Percentiles rank a stretch among this genome's conserved stretches.
These are phyloP conservation scores for Aspergillus neotritici DNA, from an alignment of 2,329 filamentous ascomycete genomes.

Conservation along the genomic window DNA sequence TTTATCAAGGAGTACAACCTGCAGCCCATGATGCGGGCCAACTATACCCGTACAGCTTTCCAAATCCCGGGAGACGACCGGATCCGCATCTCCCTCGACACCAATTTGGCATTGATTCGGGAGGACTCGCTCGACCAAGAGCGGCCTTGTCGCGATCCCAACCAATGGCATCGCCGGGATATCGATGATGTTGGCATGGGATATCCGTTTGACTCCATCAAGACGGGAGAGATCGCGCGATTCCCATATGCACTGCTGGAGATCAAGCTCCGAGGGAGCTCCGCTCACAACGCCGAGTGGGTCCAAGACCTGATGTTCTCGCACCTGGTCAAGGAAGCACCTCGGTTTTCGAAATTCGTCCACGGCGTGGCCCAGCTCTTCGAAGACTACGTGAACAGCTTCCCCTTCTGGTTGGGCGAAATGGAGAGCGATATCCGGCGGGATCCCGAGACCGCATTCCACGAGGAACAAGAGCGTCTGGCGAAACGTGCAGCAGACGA, in stretches of 20 bases:
- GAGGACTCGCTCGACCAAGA: conserved; percentile 69
- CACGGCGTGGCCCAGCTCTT: conserved; percentile 89
- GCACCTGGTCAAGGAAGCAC: conserved; percentile 82
- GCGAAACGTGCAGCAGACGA: conserved; percentile 80
- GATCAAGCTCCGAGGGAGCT: conserved; percentile 66
- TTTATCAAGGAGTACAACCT: conserved; percentile 74
- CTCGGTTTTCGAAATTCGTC: conserved; percentile 93
- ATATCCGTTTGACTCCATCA: conserved; percentile 81
- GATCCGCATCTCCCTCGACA: conserved; percentile 88
- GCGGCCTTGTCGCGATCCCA: conserved; percentile 81
- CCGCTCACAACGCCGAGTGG: conserved; percentile 69
- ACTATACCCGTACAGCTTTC: conserved; percentile 91
- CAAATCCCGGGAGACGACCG: conserved; percentile 90
- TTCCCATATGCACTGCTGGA: conserved; percentile 91
- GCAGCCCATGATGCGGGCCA: conserved; percentile 80
- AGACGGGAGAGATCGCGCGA: conserved; percentile 81
- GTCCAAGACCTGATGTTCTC: conserved; percentile 86
- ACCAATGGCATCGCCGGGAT: conserved; percentile 85
- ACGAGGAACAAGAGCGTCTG: conserved; percentile 80
- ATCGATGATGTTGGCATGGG: conserved; percentile 78
- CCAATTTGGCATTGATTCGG: conserved; percentile 78
- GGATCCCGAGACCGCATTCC: conserved; percentile 83
- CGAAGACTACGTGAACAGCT: conserved; percentile 90
- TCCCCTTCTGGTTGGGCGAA: conserved; percentile 93
- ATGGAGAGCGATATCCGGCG: conserved; percentile 90